phyloP scores from a whole-genome alignment of 805 yeast species.

The Candida sakaeoensis region DNA sequence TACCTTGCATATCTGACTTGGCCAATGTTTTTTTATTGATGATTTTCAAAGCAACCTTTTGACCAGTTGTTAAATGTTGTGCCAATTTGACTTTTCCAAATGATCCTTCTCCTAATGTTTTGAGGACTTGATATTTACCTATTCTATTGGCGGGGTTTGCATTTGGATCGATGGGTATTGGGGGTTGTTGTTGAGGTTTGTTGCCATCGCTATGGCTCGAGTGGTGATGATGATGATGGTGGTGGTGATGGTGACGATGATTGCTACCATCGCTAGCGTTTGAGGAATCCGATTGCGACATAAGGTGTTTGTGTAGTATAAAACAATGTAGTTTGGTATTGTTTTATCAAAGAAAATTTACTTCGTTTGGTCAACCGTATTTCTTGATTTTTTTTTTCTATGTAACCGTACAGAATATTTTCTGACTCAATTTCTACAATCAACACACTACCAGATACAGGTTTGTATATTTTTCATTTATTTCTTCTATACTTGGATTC shows the following conservation, averaged over 20 bases:
- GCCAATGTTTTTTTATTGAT: constrained; percentile 90
- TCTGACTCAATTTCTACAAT: background rate
- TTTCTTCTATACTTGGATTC: constrained; percentile 4
- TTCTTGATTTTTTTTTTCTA: background rate
- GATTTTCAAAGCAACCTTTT: constrained; percentile 87
- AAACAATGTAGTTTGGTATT: too few relatives aligned
- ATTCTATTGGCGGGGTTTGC: constrained; percentile 48
- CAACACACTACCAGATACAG: background rate
- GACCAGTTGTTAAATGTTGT: constrained; percentile 85
- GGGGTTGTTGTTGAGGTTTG: constrained; percentile 10
- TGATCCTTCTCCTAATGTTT: constrained; percentile 93
- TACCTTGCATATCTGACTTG: constrained; percentile 94
- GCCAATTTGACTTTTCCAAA: constrained; percentile 95
- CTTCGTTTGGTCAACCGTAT: background rate
- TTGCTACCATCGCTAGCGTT: constrained; percentile 4
- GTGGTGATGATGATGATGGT: constrained; percentile 14
- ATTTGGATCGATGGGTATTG: constrained; percentile 19
- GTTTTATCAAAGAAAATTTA: too few relatives aligned
- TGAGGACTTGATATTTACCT: constrained; percentile 90
- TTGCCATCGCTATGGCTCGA: constrained; percentile 9
- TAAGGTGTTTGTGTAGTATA: too few relatives aligned
- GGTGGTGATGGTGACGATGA: constrained; percentile 12
- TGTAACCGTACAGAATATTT: background rate
- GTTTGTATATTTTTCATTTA: background rate
- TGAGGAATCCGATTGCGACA: background rate